Conservation (phyloP, 2,329 filamentous ascomycete genomes). For the Didymella sp. region DNA sequence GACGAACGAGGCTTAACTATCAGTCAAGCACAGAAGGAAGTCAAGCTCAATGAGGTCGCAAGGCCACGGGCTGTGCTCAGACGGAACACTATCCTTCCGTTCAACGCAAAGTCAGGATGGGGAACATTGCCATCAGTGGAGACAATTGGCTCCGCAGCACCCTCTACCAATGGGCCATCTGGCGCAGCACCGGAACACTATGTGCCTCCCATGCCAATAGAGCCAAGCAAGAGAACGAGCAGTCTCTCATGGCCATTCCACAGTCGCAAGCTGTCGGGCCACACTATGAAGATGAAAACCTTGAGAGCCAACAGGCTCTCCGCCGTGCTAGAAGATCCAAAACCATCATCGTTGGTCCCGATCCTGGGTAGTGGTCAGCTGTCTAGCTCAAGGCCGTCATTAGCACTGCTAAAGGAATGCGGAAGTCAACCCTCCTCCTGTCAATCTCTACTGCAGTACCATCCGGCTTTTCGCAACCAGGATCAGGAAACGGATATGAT, state of each 20-base stretch:
- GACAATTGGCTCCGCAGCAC: slow-evolving; percentile 32
- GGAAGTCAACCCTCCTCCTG: slow-evolving; percentile 32
- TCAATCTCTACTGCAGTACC: slow-evolving; percentile 38
- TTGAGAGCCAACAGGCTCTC: slow-evolving; percentile 38
- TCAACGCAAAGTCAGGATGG: slow-evolving; percentile 51
- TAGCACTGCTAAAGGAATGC: slow-evolving; percentile 26
- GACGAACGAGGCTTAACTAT: slow-evolving; percentile 43
- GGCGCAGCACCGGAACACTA: slow-evolving; percentile 30
- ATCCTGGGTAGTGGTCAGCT: slow-evolving; percentile 26
- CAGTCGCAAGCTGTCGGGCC: slow-evolving; percentile 32
- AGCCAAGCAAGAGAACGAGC: slow-evolving; percentile 27
- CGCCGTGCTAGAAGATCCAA: slow-evolving; percentile 52
- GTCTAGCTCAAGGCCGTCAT: slow-evolving; percentile 13
- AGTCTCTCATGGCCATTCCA: slow-evolving; percentile 44
- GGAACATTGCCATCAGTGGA: slow-evolving; percentile 52
- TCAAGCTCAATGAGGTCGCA: slow-evolving; percentile 25
- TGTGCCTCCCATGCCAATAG: slow-evolving; percentile 28
- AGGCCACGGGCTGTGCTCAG: slow-evolving; percentile 44
- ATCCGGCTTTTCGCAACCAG: slow-evolving; percentile 37
- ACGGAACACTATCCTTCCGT: slow-evolving; percentile 43
- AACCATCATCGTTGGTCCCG: slow-evolving; percentile 38
- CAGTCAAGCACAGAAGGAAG: slow-evolving; percentile 30
- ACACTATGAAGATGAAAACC: slow-evolving; percentile 38
- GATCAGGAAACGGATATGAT: slow-evolving; percentile 5
- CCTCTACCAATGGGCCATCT: slow-evolving; percentile 18